These are phyloP conservation scores for Eimeria acervulina DNA, from an alignment of 169 alveolate genomes.

Conservation along the genomic window DNA sequence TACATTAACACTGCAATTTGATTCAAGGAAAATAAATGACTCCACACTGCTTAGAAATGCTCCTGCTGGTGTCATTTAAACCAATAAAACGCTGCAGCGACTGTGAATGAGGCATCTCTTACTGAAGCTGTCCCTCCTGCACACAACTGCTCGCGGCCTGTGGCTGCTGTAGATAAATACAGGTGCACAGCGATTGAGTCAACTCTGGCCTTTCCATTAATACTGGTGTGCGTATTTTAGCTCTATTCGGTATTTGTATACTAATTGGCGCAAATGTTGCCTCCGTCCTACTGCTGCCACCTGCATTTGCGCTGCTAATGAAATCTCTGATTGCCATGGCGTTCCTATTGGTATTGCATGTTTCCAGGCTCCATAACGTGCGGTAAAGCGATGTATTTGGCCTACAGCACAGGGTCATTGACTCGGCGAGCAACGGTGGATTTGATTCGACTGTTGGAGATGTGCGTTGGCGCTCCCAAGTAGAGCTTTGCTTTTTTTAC, in stretches of 20 bases:
- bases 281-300: background rate
- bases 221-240: background rate
- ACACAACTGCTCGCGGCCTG: background rate
- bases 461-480: background rate
- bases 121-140: background rate
- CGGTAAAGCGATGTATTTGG: slow-evolving; percentile 58
- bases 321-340: background rate
- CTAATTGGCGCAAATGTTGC: background rate
- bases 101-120: background rate
- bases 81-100: background rate
- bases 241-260: background rate
- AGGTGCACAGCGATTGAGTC: background rate
- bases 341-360: background rate
- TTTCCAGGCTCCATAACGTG: slow-evolving; percentile 54
- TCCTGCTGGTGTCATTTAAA: background rate
- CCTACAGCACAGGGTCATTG: slow-evolving; percentile 17
- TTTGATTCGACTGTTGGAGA: slow-evolving; percentile 34
- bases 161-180: background rate
- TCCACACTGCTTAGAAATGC: background rate
- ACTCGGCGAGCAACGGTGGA: slow-evolving; percentile 62
- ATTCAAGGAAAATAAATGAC: background rate
- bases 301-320: background rate
- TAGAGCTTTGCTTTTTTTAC: background rate
- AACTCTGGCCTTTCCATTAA: background rate
- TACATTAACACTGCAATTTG: background rate